Evolutionary conservation across 2,329 filamentous ascomycete genomes (phyloP), one percentile per base, ranked within the genome.

Genomic region (Pseudogymnoascus sp.): DNA sequence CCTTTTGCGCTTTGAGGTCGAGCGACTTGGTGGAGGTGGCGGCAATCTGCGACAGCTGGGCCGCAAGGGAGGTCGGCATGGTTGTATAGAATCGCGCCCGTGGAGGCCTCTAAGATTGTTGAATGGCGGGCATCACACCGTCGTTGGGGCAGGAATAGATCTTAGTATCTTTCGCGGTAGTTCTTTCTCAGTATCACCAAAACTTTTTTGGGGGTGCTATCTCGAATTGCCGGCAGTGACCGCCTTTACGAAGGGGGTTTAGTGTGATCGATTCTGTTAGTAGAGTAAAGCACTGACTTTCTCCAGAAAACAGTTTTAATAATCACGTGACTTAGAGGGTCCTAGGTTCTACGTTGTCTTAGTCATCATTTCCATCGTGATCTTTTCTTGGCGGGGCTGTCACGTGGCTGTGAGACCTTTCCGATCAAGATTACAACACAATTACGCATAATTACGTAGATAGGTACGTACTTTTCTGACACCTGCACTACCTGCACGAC

Each of bases 1-100:
- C 85, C 76, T 92, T 93, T 78, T 97, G 92, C 71, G 92, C 91
- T 77, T 95, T 96, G 69, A 96, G 83, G 74, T 97, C 91, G 71
- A 97, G 84, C 69, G 93, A 89, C 73, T 92, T 88, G 69, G 92
- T 96, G 70, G 91, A 96, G 72, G 90, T 90, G 68, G 89, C 87
- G 69, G 92, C 91, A 73, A 99, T 92, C 74, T 91, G 87, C 80
- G 92, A 91, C 79, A 99, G 81, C 83, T 99, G 95, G 79, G 91
- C 87, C 77, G 93, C 90, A 69, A 99, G 88, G 73, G 91, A 88
- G 65, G 92, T 91, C 70, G 88, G 82, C 91, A 95, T 96, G 63
- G 52, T 62, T 9, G 55, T 25, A 36, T 61, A 12, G 14, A 60
- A 61, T 60, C 33, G 30, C 36, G 55, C 55, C 55, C 36, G 36